These are phyloP conservation scores for Turnera subulata DNA, from an alignment of 345 rosid species.

Conservation along the genomic window DNA sequence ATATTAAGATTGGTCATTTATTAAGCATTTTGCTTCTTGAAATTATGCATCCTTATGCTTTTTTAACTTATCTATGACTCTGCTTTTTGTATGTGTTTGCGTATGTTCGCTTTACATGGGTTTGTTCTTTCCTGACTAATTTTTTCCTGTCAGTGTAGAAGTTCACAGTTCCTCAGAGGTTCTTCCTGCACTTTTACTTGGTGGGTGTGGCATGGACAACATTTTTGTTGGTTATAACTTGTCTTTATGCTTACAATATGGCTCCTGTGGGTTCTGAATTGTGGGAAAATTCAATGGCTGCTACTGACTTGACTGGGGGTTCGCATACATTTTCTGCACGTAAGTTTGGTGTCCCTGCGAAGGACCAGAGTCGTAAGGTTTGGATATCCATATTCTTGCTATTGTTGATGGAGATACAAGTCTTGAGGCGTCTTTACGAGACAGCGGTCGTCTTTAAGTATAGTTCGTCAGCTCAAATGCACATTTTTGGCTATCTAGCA, in stretches of 20 bases:
- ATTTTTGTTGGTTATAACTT: conserved; percentile 47
- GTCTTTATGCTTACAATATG: conserved; percentile 49
- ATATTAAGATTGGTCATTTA: not conserved
- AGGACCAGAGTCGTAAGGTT: conserved; percentile 34
- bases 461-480: conserved; percentile 63
- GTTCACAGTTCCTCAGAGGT: conserved; percentile 64
- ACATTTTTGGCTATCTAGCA: conserved; percentile 51
- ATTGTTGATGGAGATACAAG: conserved; percentile 60
- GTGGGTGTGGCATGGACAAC: conserved; percentile 66
- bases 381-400: conserved; percentile 42
- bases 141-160: conserved; percentile 38
- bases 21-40: not conserved
- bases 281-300: conserved; percentile 32
- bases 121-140: not conserved
- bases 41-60: not conserved
- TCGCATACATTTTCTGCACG: conserved; percentile 43
- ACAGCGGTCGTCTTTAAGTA: conserved; percentile 50
- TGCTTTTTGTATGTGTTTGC: not conserved
- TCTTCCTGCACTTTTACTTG: conserved; percentile 61
- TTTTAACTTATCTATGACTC: not conserved
- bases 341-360: conserved; percentile 31
- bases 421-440: conserved; percentile 62
- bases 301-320: conserved; percentile 47
- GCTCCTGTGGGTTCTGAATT: conserved; percentile 39
- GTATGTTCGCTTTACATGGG: not conserved